These are phyloP conservation scores for Scutellaria minor DNA, from an alignment of 257 asterid species.

Conservation along the genomic window DNA sequence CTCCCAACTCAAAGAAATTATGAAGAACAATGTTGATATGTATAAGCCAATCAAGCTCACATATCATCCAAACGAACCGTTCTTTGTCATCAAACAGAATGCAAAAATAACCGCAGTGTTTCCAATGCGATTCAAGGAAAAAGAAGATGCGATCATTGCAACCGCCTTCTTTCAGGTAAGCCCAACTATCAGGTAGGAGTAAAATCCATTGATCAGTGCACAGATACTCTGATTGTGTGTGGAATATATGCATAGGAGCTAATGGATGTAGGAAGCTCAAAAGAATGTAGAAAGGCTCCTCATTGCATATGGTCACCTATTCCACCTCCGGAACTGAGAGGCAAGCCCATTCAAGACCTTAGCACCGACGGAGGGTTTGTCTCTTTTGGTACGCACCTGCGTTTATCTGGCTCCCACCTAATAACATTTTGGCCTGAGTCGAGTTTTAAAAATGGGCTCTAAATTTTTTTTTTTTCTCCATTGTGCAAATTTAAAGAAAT, in stretches of 20 bases:
- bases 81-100: conserved; percentile 82
- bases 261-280: conserved; percentile 65
- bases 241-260: conserved; percentile 57
- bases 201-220: no score
- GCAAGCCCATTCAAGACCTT: conserved; percentile 81
- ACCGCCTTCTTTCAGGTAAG: conserved; percentile 82
- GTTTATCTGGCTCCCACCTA: not conserved
- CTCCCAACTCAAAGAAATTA: conserved; percentile 80
- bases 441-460: no score
- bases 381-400: conserved; percentile 65
- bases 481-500: no score
- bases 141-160: conserved; percentile 74
- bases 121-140: conserved; percentile 91
- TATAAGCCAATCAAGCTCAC: conserved; percentile 70
- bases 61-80: conserved; percentile 80
- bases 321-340: conserved; percentile 90
- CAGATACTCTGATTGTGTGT: not conserved
- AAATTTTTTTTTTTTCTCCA: no score
- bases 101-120: conserved; percentile 70
- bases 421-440: not conserved
- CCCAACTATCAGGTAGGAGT: not conserved
- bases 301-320: conserved; percentile 85
- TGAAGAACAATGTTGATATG: conserved; percentile 51
- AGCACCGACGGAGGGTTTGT: conserved; percentile 91
- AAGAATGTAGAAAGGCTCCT: conserved; percentile 69